These are phyloP conservation scores for Shiraia sp. DNA, from an alignment of 2,329 filamentous ascomycete genomes.

Conservation along the genomic window DNA sequence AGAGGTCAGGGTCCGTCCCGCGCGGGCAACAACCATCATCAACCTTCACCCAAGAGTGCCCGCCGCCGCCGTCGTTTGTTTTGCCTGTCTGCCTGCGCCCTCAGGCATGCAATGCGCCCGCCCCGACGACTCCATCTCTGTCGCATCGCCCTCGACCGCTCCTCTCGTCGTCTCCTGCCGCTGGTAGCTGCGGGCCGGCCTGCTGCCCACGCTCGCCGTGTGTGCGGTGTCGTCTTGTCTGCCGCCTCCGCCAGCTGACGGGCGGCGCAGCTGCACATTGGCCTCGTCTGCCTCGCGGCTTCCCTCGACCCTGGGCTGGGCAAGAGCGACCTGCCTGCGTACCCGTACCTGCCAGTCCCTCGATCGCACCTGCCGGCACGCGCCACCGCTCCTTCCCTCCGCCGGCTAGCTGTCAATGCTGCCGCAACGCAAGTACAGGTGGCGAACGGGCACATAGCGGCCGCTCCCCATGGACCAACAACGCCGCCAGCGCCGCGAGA, in stretches of 20 bases:
- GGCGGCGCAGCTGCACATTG: too few species aligned
- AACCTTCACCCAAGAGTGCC: constrained; percentile 7
- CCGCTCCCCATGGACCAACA: constrained; percentile 33
- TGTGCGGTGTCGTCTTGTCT: too few species aligned
- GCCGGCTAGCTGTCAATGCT: constrained; percentile 20
- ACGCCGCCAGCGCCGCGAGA: constrained; percentile 29
- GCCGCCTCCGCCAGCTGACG: too few species aligned
- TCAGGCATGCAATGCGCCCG: constrained; percentile 27
- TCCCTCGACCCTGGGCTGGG: too few species aligned
- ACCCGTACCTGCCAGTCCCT: background rate
- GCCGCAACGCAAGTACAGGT: constrained; percentile 12
- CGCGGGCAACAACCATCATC: background rate
- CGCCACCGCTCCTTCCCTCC: constrained; percentile 12
- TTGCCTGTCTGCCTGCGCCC: constrained; percentile 10
- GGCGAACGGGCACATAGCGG: constrained; percentile 13
- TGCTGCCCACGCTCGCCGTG: too few species aligned
- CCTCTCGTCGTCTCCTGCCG: constrained; percentile 1
- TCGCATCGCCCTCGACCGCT: constrained; percentile 13
- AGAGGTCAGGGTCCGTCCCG: too few species aligned
- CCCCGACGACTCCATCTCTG: constrained; percentile 12
- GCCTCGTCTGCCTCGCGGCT: too few species aligned
- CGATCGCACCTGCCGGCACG: background rate
- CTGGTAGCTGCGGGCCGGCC: constrained; percentile 18
- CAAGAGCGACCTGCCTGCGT: background rate
- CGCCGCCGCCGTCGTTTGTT: constrained; percentile 3